Evolutionary conservation across 2,329 filamentous ascomycete species (phyloP), one percentile per base, ranked within the genome.

Genomic region (Fusarium denticulatum): DNA sequence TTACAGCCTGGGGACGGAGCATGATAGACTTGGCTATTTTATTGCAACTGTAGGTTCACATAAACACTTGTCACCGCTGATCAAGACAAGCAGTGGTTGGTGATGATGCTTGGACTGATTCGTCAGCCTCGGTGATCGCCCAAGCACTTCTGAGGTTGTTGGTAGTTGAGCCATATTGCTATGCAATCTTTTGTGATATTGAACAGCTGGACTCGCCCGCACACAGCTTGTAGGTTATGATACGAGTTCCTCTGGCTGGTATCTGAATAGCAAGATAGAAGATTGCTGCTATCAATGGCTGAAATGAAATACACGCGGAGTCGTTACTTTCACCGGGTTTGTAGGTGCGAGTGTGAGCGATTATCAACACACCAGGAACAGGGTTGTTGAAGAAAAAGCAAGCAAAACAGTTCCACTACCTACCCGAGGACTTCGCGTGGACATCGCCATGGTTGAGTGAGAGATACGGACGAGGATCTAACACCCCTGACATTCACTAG

Each of bases 341-440:
- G 40, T 55, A 8, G 28, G 64, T 61, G 24, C 30, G 30, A 62
- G 40, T 63, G 46, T 64, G 49, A 56, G 47, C 32, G 64, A 45
- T 55, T 39, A 63, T 55, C 39, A 53, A 45, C 56, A 60, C 36
- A 64, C 55, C 43, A 63, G 58, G 70, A 50, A 58, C 67, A 74
- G 62, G 67, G 71, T 46, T 61, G 34, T 26, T 39, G 43, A 32
- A 32, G 40, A 46, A 66, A 69, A 68, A 64, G 59, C 67, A 74
- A 71, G 47, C 49, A 71, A 55, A 30, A 43, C 45, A 63, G 59
- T 56, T 67, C 61, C 66, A 71, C 60, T 42, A 39, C 36, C 12
- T 49, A 37, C 34, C 58, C 58, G 24, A 53, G 46, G 20, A 36
- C 32, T 55, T 68, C 42, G 37, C 52, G 40, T 52, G 59, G 56